A percentile compares a stretch with the other conserved stretches of the same genome.
Conservation (phyloP, 2,329 filamentous ascomycete species). For the Whalleya microplaca region DNA sequence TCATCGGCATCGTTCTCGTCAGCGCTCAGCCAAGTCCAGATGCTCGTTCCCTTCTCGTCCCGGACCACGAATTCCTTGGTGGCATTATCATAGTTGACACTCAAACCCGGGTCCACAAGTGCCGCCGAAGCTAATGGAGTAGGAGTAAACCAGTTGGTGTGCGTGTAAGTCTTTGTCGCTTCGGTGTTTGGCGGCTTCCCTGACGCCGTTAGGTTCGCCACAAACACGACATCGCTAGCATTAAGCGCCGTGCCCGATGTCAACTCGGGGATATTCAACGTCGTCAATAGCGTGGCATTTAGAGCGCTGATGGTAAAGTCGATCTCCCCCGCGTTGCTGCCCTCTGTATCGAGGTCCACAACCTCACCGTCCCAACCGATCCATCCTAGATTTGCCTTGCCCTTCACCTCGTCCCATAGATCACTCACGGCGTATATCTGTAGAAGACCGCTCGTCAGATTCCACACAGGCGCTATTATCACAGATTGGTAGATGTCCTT, state of each 20-base stretch:
- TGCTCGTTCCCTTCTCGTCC: slow-evolving; percentile 20
- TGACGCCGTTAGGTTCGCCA: slow-evolving; percentile 43
- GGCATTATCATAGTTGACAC: slow-evolving; percentile 9
- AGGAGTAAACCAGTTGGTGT: slow-evolving; percentile 55
- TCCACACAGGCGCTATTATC: slow-evolving; percentile 62
- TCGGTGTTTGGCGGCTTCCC: slow-evolving; percentile 52
- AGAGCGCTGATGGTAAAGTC: slow-evolving; percentile 52
- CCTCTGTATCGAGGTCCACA: background rate
- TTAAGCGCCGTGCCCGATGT: background rate
- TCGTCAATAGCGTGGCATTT: slow-evolving; percentile 49
- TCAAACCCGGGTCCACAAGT: slow-evolving; percentile 53
- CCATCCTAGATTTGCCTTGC: slow-evolving; percentile 55
- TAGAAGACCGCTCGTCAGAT: slow-evolving; percentile 52
- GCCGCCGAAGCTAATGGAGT: slow-evolving; percentile 48
- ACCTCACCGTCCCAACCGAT: slow-evolving; percentile 49
- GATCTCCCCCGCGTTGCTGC: slow-evolving; percentile 34
- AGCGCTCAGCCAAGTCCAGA: slow-evolving; percentile 22
- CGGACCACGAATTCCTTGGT: slow-evolving; percentile 19
- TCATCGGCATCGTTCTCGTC: slow-evolving; percentile 44
- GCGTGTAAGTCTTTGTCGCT: slow-evolving; percentile 45
- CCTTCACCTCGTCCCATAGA: slow-evolving; percentile 54
- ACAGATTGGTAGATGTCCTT: slow-evolving; percentile 61
- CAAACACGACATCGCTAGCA: slow-evolving; percentile 39
- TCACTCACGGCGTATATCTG: slow-evolving; percentile 61
- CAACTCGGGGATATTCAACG: slow-evolving; percentile 10